Conservation (phyloP, 768 basidiomycete genomes). For the Mycena rebaudengoi region DNA sequence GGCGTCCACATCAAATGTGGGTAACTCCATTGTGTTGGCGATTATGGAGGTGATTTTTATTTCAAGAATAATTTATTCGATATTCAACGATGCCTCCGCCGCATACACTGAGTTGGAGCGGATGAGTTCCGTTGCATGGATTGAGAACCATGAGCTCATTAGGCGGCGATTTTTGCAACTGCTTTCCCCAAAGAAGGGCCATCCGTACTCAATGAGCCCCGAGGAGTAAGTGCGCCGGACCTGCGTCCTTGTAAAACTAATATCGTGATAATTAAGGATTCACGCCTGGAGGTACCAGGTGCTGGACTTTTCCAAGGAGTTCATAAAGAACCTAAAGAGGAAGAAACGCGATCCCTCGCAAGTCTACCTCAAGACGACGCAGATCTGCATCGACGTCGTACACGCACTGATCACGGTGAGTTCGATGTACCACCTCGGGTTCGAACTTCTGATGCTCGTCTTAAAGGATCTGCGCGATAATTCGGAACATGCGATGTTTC, state of each 20-base stretch:
- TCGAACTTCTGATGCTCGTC: not conserved
- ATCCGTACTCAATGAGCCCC: not conserved
- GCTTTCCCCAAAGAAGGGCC: not conserved
- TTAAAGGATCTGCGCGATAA: not conserved
- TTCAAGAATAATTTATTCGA: not conserved
- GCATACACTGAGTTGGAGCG: slow-evolving; percentile 5
- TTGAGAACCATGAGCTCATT: slow-evolving; percentile 9
- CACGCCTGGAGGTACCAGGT: not conserved
- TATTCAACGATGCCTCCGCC: not conserved
- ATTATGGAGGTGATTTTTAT: not conserved
- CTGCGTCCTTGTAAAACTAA: too few relatives aligned
- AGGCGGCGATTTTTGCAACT: not conserved
- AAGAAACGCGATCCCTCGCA: not conserved
- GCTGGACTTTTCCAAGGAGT: not conserved
- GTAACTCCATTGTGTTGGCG: not conserved
- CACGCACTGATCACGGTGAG: slow-evolving; percentile 7
- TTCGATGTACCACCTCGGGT: not conserved
- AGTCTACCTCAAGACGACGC: not conserved
- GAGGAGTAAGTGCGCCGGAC: not conserved
- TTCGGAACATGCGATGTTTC: not conserved
- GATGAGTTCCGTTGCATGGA: slow-evolving; percentile 2
- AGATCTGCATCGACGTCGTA: slow-evolving; percentile 8
- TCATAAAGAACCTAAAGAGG: not conserved
- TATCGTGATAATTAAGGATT: not conserved
- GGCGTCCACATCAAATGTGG: not conserved